phyloP scores from a whole-genome alignment of 1,284 basidiomycete genomes.

The Megacollybia platyphylla region DNA sequence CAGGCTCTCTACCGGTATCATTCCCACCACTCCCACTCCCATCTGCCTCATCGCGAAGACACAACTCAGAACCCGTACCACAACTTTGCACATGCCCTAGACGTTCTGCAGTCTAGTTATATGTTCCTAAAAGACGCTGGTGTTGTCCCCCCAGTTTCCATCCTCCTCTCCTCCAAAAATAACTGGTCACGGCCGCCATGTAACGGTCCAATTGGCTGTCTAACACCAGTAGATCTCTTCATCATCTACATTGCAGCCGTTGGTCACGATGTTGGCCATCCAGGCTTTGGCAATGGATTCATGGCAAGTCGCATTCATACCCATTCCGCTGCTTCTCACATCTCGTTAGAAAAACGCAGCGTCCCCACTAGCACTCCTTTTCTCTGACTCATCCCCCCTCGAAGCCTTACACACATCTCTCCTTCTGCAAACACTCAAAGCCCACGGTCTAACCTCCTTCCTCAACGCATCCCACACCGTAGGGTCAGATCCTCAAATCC shows the following conservation, averaged over 20 bases:
- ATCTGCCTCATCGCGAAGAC: background rate
- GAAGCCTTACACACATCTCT: constrained; percentile 90
- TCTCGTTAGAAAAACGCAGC: constrained; percentile 74
- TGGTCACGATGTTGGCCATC: constrained; percentile 93
- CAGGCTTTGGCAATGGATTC: constrained; percentile 83
- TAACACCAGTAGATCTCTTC: constrained; percentile 64
- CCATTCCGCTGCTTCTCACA: constrained; percentile 6
- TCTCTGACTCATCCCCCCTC: constrained; percentile 79
- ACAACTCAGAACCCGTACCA: constrained; percentile 75
- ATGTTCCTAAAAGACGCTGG: constrained; percentile 69
- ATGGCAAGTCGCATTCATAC: constrained; percentile 48
- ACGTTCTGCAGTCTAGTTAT: constrained; percentile 88
- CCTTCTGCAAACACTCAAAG: constrained; percentile 70
- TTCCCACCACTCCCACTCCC: background rate
- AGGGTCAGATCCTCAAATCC: constrained; percentile 13
- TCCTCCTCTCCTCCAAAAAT: constrained; percentile 26
- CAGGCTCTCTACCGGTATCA: background rate
- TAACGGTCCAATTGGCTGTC: constrained; percentile 32
- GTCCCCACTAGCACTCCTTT: constrained; percentile 78
- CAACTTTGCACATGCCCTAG: constrained; percentile 90
- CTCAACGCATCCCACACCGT: constrained; percentile 38
- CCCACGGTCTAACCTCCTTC: constrained; percentile 62
- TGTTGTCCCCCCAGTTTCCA: constrained; percentile 65
- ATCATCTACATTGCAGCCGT: constrained; percentile 81
- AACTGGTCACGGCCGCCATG: constrained; percentile 36